A percentile compares a stretch with the other conserved stretches of the same genome.
Evolutionary conservation across 345 rosid species (phyloP).

Genomic region (Acer campestre): DNA sequence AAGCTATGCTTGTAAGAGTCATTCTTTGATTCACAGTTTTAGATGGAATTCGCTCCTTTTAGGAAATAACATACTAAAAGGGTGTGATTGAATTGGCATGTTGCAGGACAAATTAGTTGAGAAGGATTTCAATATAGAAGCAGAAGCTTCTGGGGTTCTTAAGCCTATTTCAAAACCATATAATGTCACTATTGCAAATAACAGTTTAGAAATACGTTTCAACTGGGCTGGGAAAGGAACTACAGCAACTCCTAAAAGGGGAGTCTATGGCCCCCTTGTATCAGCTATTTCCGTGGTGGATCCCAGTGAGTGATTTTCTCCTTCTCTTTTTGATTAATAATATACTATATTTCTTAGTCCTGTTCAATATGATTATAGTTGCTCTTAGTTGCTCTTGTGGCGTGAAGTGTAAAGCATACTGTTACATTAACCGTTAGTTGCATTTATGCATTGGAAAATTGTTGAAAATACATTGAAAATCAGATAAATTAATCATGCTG

Average conservation of each 20-base stretch:
- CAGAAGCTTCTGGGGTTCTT: constrained; percentile 31
- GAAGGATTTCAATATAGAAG: constrained; percentile 36
- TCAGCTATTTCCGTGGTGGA: constrained; percentile 48
- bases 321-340: not conserved
- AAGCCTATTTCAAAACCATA: constrained; percentile 10
- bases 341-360: not conserved
- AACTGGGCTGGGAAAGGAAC: constrained; percentile 68
- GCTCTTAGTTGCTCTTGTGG: constrained; percentile 1
- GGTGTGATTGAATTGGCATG: constrained; percentile 5
- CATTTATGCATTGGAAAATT: not conserved
- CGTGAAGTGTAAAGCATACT: not conserved
- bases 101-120: constrained; percentile 28
- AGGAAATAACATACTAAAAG: not conserved
- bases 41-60: not conserved
- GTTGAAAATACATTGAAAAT: not conserved
- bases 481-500: too few relatives aligned
- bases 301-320: constrained; percentile 23
- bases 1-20: not conserved
- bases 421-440: not conserved
- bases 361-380: not conserved
- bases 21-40: not conserved
- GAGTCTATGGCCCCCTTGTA: constrained; percentile 60
- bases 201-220: constrained; percentile 42
- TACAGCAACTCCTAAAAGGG: constrained; percentile 41
- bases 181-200: constrained; percentile 8